Evolutionary conservation across 148 eudicot genomes (phyloP).

Genomic region (Rheum nobile): DNA sequence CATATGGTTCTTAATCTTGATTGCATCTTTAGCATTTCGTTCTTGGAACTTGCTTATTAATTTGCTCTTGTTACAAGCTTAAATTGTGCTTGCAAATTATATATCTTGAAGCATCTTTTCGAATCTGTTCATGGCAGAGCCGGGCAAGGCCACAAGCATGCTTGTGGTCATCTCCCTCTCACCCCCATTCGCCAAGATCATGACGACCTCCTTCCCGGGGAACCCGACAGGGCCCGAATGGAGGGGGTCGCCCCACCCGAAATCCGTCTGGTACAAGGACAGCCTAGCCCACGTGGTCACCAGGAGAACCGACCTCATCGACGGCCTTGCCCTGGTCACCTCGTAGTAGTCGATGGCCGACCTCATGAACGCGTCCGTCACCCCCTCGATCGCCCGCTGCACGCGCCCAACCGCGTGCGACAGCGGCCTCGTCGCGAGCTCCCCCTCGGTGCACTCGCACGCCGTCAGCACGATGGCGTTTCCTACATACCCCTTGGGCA

Average conservation of each 20-base stretch:
- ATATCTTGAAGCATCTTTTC: conserved; percentile 19
- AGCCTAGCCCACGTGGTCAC: conserved; percentile 42
- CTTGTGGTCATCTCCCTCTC: conserved; percentile 23
- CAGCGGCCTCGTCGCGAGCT: conserved; percentile 19
- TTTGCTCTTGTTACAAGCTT: not conserved
- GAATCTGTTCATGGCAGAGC: conserved; percentile 34
- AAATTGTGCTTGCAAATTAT: not conserved
- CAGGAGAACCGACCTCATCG: conserved; percentile 33
- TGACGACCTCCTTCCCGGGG: conserved; percentile 13
- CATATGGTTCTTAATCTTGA: not conserved
- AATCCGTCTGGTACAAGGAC: conserved; percentile 37
- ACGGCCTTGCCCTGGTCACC: conserved; percentile 29
- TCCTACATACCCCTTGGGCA: conserved; percentile 44
- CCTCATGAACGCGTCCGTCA: conserved; percentile 31
- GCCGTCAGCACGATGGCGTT: conserved; percentile 39
- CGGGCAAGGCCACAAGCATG: conserved; percentile 39
- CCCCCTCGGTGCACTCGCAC: conserved; percentile 28
- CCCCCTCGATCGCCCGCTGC: conserved; percentile 30
- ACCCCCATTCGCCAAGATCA: conserved; percentile 25
- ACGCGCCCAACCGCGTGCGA: conserved; percentile 26
- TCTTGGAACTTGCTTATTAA: conserved; percentile 1
- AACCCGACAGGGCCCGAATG: conserved; percentile 26
- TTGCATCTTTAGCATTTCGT: not conserved
- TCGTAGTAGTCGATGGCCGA: conserved; percentile 47
- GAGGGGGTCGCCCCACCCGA: conserved; percentile 54